Percentiles rank a stretch among this genome's conserved stretches.
phyloP scores from a whole-genome alignment of 805 yeast species.

The Huiozyma naganishii region DNA sequence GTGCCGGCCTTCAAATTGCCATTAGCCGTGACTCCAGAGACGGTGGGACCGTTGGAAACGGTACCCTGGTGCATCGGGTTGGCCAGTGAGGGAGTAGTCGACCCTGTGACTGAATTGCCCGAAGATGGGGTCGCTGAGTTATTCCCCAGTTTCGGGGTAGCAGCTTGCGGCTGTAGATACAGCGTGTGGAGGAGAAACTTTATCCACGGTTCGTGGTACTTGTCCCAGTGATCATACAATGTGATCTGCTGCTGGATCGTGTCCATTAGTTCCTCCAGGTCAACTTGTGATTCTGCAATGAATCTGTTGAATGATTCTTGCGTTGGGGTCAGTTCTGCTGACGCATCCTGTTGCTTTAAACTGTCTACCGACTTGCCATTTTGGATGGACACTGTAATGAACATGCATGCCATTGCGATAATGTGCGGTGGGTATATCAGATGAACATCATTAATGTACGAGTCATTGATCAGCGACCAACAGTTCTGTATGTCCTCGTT shows the following conservation, averaged over 20 bases:
- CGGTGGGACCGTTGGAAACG: too few relatives aligned
- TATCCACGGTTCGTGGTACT: slow-evolving; percentile 60
- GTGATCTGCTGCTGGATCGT: slow-evolving; percentile 77
- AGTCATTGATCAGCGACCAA: slow-evolving; percentile 86
- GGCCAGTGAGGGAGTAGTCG: too few relatives aligned
- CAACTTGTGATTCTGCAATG: slow-evolving; percentile 65
- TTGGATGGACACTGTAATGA: slow-evolving; percentile 46
- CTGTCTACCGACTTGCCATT: slow-evolving; percentile 5
- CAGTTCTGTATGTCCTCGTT: slow-evolving; percentile 69
- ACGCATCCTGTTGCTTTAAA: not conserved
- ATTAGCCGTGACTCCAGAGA: too few relatives aligned
- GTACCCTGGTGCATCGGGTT: too few relatives aligned
- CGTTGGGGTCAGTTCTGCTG: slow-evolving; percentile 27
- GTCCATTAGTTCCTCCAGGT: slow-evolving; percentile 66
- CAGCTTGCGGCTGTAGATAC: slow-evolving; percentile 13
- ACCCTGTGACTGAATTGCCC: too few relatives aligned
- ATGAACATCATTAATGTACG: slow-evolving; percentile 79
- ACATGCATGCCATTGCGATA: slow-evolving; percentile 72
- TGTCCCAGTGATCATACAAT: slow-evolving; percentile 76
- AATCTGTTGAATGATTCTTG: slow-evolving; percentile 30
- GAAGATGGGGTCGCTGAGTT: too few relatives aligned
- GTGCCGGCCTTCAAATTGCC: too few relatives aligned
- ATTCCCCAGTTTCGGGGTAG: too few relatives aligned
- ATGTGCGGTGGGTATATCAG: slow-evolving; percentile 82
- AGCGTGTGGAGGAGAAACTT: slow-evolving; percentile 29